Conservation (phyloP, 2,329 filamentous ascomycete species). For the Aspergillus sp. region DNA sequence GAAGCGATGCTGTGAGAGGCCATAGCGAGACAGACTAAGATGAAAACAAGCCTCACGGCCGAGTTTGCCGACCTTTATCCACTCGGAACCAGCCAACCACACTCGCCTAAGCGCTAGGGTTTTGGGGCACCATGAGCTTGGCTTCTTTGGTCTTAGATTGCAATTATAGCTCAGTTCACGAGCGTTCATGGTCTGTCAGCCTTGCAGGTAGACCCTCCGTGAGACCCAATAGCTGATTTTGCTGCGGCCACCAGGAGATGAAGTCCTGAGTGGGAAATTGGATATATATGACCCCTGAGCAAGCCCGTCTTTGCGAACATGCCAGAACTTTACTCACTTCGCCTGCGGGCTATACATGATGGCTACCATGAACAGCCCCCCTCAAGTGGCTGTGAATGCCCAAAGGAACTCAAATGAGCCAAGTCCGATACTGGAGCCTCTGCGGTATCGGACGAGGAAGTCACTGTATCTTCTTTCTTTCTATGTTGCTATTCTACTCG, state of each 20-base stretch:
- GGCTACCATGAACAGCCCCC: not conserved
- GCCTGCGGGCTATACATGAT: not conserved
- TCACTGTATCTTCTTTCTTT: not conserved
- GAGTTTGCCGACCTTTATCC: not conserved
- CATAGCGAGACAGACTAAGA: not conserved
- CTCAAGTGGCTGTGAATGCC: not conserved
- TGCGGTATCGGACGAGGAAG: not conserved
- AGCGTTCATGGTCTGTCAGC: not conserved
- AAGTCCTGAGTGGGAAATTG: not conserved
- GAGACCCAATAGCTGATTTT: not conserved
- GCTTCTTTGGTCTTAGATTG: not conserved
- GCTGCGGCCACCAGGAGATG: not conserved
- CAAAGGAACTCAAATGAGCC: not conserved
- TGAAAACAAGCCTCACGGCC: not conserved
- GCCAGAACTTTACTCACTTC: accelerated
- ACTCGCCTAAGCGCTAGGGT: not conserved
- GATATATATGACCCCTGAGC: not conserved
- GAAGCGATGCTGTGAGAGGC: not conserved
- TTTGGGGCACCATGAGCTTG: not conserved
- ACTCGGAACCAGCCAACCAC: not conserved
- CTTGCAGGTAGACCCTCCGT: not conserved
- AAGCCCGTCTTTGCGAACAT: not conserved
- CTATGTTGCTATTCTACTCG: not conserved
- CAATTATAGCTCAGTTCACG: not conserved
- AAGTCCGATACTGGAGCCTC: not conserved